Evolutionary conservation across 2,329 filamentous ascomycete genomes (phyloP), one percentile per base, ranked within the genome.

Genomic region (Dryadomyces sulphureus): DNA sequence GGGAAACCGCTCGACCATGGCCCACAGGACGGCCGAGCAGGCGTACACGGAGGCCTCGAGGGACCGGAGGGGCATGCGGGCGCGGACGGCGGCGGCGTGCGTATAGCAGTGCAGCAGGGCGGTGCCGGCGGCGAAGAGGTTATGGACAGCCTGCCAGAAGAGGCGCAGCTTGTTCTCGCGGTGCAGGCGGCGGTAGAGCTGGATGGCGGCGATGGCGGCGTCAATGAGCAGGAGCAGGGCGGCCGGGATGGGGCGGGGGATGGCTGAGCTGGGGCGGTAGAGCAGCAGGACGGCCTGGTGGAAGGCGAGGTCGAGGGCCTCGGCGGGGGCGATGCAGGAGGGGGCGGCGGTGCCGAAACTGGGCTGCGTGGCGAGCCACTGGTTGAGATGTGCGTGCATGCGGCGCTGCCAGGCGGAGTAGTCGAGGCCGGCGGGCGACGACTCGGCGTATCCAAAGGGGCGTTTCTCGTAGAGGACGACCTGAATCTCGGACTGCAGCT

Each of bases 1-100:
- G 11, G 53, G 53, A 42, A 55, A 54, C n/a, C 50, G 46, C 44
- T 53, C 52, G 9, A 54, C 52, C 52, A 55, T 53, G 4, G 48
- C 53, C 52, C 53, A 54, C 2, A 55, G 51, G 12, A 51, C 51
- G 16, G 52, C 47, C 5, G 53, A 55, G 38, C 49, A 52, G 9
- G 51, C 38, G 38, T 49, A 34, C 12, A 49, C 27, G 20, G 19
- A 12, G 8, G n/a, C 17, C 25, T 49, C 48, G 19, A 49, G 45
- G 4, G 22, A 24, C n/a, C 27, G 48, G 19, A 47, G 38, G 40
- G 38, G 32, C 11, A 48, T 12, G n/a, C 17, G 20, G 19, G 41
- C 38, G 16, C 44, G 45, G 7, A 48, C 45, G 21, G 12, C 20
- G 14, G 27, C 21, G 7, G 48, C 35, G 36, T 49, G 38, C 27